A percentile compares a stretch with the other conserved stretches of the same genome.
These are phyloP conservation scores for Annulohypoxylon moriforme DNA, from an alignment of 495 filamentous ascomycete species.

Conservation along the genomic window DNA sequence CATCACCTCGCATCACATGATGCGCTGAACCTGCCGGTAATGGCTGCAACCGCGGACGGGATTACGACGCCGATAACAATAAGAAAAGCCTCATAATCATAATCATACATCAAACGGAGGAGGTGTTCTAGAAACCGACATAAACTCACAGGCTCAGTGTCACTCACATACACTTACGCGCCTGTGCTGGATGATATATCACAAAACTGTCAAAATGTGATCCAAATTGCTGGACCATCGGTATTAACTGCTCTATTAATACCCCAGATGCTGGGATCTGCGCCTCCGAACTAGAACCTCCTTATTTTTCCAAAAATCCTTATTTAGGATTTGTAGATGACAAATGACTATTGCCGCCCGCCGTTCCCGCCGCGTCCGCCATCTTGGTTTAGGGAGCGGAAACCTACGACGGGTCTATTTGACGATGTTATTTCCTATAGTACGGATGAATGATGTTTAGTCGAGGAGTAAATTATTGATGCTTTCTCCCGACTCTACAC, in stretches of 20 bases:
- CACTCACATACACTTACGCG: not conserved
- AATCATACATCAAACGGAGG: slow-evolving; percentile 3
- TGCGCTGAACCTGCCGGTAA: slow-evolving; percentile 29
- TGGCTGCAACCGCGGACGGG: slow-evolving; percentile 11
- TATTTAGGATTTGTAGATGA: not conserved
- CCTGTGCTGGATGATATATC: slow-evolving; percentile 28
- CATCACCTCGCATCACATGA: slow-evolving; percentile 38
- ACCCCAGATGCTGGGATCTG: slow-evolving; percentile 34
- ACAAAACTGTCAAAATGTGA: slow-evolving; percentile 29
- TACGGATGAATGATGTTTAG: not conserved
- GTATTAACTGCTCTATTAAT: slow-evolving; percentile 15
- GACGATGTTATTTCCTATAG: not conserved
- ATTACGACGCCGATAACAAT: slow-evolving; percentile 19
- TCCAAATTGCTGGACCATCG: slow-evolving; percentile 26
- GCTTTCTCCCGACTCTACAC: not conserved
- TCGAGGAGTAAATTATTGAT: not conserved
- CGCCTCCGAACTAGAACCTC: slow-evolving; percentile 20
- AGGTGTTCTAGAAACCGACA: slow-evolving; percentile 38
- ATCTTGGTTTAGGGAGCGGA: slow-evolving; percentile 21
- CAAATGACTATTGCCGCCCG: slow-evolving; percentile 18
- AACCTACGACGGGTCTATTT: slow-evolving; percentile 12
- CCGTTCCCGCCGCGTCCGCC: slow-evolving; percentile 20
- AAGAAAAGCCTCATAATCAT: slow-evolving; percentile 20
- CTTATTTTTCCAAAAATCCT: not conserved
- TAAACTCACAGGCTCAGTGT: not conserved